Evolutionary conservation across 2,329 filamentous ascomycete genomes (phyloP).

Genomic region (Talaromyces sp.): DNA sequence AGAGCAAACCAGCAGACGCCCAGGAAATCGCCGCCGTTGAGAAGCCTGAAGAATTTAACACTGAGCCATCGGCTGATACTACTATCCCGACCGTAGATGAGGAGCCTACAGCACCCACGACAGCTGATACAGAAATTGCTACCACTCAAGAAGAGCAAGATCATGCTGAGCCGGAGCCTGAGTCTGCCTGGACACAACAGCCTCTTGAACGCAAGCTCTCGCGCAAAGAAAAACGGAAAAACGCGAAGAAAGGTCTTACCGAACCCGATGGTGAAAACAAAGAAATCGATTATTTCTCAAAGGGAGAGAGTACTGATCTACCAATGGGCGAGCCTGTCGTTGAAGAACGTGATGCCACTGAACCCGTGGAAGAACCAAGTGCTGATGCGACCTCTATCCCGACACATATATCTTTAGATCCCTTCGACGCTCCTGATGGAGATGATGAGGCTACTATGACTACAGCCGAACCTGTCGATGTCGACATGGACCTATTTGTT

Average conservation of each 20-base stretch:
- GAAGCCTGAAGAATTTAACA: background rate
- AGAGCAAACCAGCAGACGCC: background rate
- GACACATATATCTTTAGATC: slow-evolving; percentile 12
- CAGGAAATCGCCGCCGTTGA: slow-evolving; percentile 10
- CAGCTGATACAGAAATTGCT: background rate
- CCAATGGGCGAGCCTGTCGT: background rate
- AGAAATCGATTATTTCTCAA: background rate
- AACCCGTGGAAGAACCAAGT: background rate
- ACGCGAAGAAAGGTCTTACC: slow-evolving; percentile 3
- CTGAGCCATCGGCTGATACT: background rate
- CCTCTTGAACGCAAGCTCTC: slow-evolving; percentile 5
- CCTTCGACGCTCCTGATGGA: slow-evolving; percentile 7
- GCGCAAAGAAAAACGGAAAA: slow-evolving; percentile 12
- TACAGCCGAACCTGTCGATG: background rate
- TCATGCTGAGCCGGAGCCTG: background rate
- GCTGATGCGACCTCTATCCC: background rate
- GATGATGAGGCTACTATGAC: background rate
- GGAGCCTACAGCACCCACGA: background rate
- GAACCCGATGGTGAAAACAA: slow-evolving; percentile 1
- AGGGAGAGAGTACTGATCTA: background rate
- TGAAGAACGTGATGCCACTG: background rate
- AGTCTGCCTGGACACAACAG: slow-evolving; percentile 1
- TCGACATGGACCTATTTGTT: background rate
- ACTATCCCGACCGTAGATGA: background rate
- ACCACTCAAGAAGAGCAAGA: background rate